Base-by-base conservation (phyloP, 495 filamentous ascomycete species). In the Aspergillus indologenus region DNA sequence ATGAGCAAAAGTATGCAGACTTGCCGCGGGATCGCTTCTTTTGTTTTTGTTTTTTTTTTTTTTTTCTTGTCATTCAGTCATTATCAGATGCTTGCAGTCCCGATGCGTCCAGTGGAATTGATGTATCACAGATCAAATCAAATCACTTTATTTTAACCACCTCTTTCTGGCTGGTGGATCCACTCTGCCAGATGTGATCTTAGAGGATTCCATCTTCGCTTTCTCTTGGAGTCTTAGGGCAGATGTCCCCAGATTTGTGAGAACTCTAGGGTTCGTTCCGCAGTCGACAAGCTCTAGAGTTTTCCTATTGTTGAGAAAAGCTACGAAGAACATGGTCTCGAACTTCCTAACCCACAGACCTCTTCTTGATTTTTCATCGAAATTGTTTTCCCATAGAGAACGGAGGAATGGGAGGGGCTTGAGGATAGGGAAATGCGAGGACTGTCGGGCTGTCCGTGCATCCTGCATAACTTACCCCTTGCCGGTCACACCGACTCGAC, bases 41-140 rank as follows among this genome's bases (percentile, higher is more conserved):
- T 29, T 29, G 9, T 9, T 29, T 29, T 29, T 29, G 3, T 29
- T 9, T 9, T 29, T 40, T 11, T 11, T 2, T 40, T 14, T 14
- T 15, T 40, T 40, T 14, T 9, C 34, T 50, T 23, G 26, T 2
- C 31, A 44, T 51, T 14, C 3, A 29, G 9, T 29, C n/a, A 42
- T 55, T 60, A 60, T 60, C 58, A 60, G 58, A 60, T 60, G 51
- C 50, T 31, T 55, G 34, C 53, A 60, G 29, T 54, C 7, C 34
- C 45, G 34, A 49, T 43, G 40, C 15, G 52, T 21, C 52, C 19
- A 34, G 20, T 20, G 52, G 19, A 50, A 17, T 20, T 7, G 47
- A 52, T 29, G 40, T 56, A 23, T 46, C 54, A 56, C 54, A 24
- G 21, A 46, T 45, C 53, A 46, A 26, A n/a, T n/a, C 12, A 7